Conservation (phyloP, 2,329 filamentous ascomycete species). For the Sordariomycetes sp. region DNA sequence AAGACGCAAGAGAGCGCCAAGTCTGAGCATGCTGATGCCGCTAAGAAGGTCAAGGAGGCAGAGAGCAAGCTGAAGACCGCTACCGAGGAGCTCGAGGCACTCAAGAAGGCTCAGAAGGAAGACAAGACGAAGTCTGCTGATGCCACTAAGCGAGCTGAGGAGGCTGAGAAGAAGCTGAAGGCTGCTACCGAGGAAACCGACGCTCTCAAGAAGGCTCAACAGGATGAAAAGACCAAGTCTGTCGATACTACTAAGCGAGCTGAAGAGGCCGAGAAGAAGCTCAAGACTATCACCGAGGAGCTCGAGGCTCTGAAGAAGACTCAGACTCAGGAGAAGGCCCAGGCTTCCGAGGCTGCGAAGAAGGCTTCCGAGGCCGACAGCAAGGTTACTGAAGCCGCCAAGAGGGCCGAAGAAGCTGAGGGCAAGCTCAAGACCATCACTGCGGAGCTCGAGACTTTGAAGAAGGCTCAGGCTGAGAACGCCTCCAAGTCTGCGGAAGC, state of each 20-base stretch:
- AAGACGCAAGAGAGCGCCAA: not conserved
- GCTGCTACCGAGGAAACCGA: constrained; percentile 9
- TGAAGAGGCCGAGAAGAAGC: constrained; percentile 8
- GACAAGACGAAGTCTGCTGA: constrained; percentile 2
- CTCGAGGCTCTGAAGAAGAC: constrained; percentile 9
- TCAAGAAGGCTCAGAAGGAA: constrained; percentile 10
- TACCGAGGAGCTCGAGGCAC: constrained; percentile 11
- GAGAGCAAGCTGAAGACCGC: constrained; percentile 13
- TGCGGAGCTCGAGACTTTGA: constrained; percentile 11
- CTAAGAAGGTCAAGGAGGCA: constrained; percentile 10
- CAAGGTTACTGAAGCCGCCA: not conserved
- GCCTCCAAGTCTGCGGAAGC: not conserved
- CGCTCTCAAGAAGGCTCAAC: constrained; percentile 5
- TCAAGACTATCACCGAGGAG: constrained; percentile 13
- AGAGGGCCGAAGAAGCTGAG: not conserved
- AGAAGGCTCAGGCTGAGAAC: constrained; percentile 10
- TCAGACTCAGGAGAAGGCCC: not conserved
- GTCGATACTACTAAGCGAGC: not conserved
- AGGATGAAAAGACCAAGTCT: not conserved
- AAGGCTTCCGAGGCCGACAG: not conserved
- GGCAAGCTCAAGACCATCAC: constrained; percentile 13
- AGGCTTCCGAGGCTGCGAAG: not conserved
- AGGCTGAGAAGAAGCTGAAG: constrained; percentile 5
- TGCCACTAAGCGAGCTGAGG: not conserved
- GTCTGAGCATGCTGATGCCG: constrained; percentile 2